A percentile compares a stretch with the other conserved stretches of the same genome.
These are phyloP conservation scores for Zygotorulaspora sp. DNA, from an alignment of 805 yeast genomes.

Conservation along the genomic window DNA sequence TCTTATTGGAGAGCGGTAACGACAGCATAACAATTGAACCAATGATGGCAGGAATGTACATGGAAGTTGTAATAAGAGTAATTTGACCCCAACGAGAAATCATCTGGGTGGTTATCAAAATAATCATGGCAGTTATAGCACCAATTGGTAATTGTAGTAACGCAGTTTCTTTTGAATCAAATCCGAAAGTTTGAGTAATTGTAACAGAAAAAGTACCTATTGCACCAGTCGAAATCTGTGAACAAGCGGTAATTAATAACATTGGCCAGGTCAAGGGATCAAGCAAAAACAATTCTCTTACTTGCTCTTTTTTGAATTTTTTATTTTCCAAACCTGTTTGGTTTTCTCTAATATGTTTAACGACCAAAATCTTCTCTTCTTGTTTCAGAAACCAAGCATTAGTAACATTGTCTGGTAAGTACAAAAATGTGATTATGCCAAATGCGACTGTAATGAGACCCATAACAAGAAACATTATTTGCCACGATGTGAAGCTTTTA, in stretches of 20 bases:
- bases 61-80: conserved; percentile 37
- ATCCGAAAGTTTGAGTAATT: conserved; percentile 50
- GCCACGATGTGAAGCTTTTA: conserved; percentile 50
- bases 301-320: conserved; percentile 42
- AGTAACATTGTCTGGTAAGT: conserved; percentile 49
- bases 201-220: conserved; percentile 51
- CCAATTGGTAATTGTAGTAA: conserved; percentile 57
- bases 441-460: conserved; percentile 50
- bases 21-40: conserved; percentile 45
- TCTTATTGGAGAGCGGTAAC: conserved; percentile 32
- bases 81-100: conserved; percentile 36
- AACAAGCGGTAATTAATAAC: conserved; percentile 42
- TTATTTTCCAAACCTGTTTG: conserved; percentile 51
- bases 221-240: conserved; percentile 49
- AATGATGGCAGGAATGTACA: conserved; percentile 47
- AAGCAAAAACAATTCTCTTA: conserved; percentile 42
- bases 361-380: conserved; percentile 42
- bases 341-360: conserved; percentile 44
- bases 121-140: conserved; percentile 42
- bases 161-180: conserved; percentile 42
- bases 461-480: conserved; percentile 52
- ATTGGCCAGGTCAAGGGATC: conserved; percentile 51
- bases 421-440: conserved; percentile 42
- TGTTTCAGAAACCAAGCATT: conserved; percentile 39
- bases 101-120: conserved; percentile 39